Evolutionary conservation across 345 rosid species (phyloP), one percentile per base, ranked within the genome.

Genomic region (Clausena lansium): DNA sequence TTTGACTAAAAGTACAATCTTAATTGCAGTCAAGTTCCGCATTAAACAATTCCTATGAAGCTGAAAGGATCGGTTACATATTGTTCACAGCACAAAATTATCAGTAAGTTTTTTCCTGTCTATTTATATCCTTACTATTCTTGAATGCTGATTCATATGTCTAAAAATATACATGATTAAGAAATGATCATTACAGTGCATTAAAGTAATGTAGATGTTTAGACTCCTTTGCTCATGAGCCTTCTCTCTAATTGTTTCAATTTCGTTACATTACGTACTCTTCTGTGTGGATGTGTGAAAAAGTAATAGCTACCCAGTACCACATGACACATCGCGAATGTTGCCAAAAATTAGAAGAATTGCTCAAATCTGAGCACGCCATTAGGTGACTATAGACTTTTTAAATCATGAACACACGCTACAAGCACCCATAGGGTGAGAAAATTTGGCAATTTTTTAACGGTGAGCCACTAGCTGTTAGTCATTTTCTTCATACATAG

Each of bases 291-390:
- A 60, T 60, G 77, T 5, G 50, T 71, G 47, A 11, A 35, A 72
- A 57, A 71, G 65, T 57, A 60, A 47, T 41, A 30, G 36, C 57
- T 47, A 15, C 27, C 36, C 5, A 38, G 24, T 38, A 36, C 1
- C 20, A 35, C 27, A 66, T 25, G 64, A 50, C 47, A 6, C 25
- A 67, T 36, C 14, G 11, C 27, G 14, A 17, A 55, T 64, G 39
- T 19, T 70, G 22, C 30, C 45, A 71, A n/a, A 50, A 5, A 45
- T 74, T 61, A 27, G 75, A 74, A 80, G 70, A 75, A 75, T 75
- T 35, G 71, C 82, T 80, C 75, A 61, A 75, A 80, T 74, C 59
- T 74, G 75, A 80, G 81, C 77, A 58, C 58, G 61, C 5, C 28
- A 38, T 35, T 66, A 30, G 22, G 20, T 39, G 65, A 55, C 35